A percentile compares a stretch with the other conserved stretches of the same genome.
Conservation (phyloP, 352 stramenopile species). For the Globisporangium irregulare region DNA sequence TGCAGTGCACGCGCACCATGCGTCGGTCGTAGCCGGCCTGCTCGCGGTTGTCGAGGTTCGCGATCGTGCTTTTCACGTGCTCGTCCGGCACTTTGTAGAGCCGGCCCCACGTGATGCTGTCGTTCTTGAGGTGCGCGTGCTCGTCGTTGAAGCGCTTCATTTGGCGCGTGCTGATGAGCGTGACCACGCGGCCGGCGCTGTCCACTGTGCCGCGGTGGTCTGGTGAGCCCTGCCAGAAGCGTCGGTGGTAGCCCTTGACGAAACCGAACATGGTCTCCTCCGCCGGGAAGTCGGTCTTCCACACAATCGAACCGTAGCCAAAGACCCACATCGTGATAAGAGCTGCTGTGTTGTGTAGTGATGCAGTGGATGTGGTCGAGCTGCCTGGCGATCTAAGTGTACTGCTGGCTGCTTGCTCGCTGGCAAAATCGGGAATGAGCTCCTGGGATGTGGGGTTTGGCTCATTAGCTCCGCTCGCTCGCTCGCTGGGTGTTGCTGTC, state of each 20-base stretch:
- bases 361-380: background rate
- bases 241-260: conserved; percentile 82
- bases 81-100: conserved; percentile 86
- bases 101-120: conserved; percentile 81
- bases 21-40: conserved; percentile 77
- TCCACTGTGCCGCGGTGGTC: conserved; percentile 83
- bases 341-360: background rate
- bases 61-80: conserved; percentile 66
- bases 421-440: conserved; percentile 3
- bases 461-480: background rate
- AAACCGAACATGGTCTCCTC: conserved; percentile 39
- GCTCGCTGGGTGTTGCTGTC: background rate
- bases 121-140: conserved; percentile 50
- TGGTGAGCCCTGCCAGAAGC: conserved; percentile 88
- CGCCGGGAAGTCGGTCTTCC: conserved; percentile 33
- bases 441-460: background rate
- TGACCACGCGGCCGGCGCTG: conserved; percentile 80
- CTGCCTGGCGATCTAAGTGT: background rate
- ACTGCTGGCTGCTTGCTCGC: background rate
- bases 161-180: conserved; percentile 78
- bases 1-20: conserved; percentile 76
- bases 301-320: conserved; percentile 27
- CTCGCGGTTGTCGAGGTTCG: conserved; percentile 83
- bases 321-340: conserved; percentile 1
- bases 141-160: conserved; percentile 77